Percentiles rank a stretch among this genome's conserved stretches.
These are phyloP conservation scores for Paracoccidioides lutzii DNA, from an alignment of 2,329 filamentous ascomycete species.

Conservation along the genomic window DNA sequence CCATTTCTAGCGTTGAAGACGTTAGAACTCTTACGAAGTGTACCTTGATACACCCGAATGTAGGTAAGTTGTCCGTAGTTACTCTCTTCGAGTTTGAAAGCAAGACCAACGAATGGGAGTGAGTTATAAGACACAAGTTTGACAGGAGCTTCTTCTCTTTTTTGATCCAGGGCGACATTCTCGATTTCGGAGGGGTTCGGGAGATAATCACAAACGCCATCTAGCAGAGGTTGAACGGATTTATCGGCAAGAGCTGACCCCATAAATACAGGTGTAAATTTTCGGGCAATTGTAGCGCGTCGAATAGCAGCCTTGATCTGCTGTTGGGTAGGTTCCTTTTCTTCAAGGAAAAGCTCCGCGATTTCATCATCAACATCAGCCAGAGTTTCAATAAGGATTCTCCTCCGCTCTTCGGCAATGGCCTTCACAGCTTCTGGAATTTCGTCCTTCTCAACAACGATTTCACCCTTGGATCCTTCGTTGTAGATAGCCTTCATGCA, in stretches of 20 bases:
- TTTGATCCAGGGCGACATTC: constrained; percentile 77
- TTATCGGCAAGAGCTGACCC: constrained; percentile 91
- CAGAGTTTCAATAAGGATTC: constrained; percentile 80
- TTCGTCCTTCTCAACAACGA: constrained; percentile 61
- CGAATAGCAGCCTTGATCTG: constrained; percentile 92
- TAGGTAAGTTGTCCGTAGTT: constrained; percentile 98
- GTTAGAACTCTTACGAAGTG: constrained; percentile 73
- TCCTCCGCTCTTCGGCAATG: constrained; percentile 69
- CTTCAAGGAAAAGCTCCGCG: constrained; percentile 85
- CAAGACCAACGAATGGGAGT: constrained; percentile 84
- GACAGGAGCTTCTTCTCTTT: constrained; percentile 63
- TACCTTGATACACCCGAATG: constrained; percentile 94
- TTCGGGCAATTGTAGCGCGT: constrained; percentile 71
- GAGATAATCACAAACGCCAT: constrained; percentile 90
- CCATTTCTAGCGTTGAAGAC: constrained; percentile 88
- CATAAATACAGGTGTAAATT: constrained; percentile 94
- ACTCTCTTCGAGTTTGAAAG: constrained; percentile 98
- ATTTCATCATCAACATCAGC: constrained; percentile 98
- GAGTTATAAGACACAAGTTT: constrained; percentile 66
- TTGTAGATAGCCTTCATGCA: constrained; percentile 90
- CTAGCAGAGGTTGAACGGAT: constrained; percentile 89
- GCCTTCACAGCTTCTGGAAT: constrained; percentile 67
- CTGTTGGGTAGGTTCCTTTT: constrained; percentile 60
- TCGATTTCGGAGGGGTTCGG: constrained; percentile 82
- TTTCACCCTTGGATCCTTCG: constrained; percentile 68